Conservation (phyloP, 257 asterid genomes). For the Cinchona pubescens region DNA sequence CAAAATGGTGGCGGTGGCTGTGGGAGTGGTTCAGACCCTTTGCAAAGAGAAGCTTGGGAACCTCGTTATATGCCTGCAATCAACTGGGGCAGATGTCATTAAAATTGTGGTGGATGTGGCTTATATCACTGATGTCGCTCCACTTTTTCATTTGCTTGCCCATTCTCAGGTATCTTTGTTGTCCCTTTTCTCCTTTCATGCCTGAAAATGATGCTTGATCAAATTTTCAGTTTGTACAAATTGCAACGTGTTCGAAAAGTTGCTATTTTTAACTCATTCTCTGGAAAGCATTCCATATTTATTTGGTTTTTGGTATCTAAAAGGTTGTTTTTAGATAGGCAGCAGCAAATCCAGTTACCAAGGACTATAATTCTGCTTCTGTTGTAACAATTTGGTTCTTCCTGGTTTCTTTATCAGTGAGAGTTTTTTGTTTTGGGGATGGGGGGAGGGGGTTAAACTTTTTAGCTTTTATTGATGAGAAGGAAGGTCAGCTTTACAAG, state of each 20-base stretch:
- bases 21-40: slow-evolving; percentile 11
- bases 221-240: not conserved
- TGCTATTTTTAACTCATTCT: not conserved
- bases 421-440: too few species aligned
- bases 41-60: slow-evolving; percentile 46
- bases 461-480: too few species aligned
- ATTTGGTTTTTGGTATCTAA: not conserved
- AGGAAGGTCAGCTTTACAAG: too few species aligned
- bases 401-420: too few species aligned
- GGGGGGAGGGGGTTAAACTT: too few species aligned
- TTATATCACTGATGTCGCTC: slow-evolving; percentile 58
- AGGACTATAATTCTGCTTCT: too few species aligned
- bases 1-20: slow-evolving; percentile 21
- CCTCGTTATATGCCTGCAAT: slow-evolving; percentile 42
- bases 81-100: slow-evolving; percentile 49
- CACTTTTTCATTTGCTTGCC: slow-evolving; percentile 53
- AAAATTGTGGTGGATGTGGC: slow-evolving; percentile 54
- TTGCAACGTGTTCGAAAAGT: not conserved
- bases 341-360: too few species aligned
- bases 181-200: not conserved
- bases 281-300: not conserved
- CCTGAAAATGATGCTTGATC: too few species aligned
- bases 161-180: slow-evolving; percentile 52
- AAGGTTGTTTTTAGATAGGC: too few species aligned
- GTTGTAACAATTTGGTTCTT: too few species aligned